These are phyloP conservation scores for Aspergillus panamensis DNA, from an alignment of 495 filamentous ascomycete genomes.

Conservation along the genomic window DNA sequence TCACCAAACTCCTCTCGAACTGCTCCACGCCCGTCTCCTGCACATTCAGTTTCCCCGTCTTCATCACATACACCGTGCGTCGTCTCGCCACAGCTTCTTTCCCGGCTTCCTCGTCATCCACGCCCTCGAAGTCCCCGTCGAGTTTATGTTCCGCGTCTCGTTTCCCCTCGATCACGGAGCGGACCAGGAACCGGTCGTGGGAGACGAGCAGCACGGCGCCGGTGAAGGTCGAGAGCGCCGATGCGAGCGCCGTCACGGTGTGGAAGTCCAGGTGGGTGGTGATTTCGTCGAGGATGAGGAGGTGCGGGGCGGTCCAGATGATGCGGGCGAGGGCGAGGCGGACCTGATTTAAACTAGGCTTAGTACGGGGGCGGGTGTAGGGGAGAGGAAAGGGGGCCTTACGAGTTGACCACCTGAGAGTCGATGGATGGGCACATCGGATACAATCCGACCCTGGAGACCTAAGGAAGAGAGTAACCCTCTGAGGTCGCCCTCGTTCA, in stretches of 20 bases:
- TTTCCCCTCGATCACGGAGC: conserved; percentile 64
- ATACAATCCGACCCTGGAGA: conserved; percentile 60
- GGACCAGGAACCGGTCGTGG: conserved; percentile 74
- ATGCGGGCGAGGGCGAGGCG: conserved; percentile 67
- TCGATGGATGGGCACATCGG: conserved; percentile 63
- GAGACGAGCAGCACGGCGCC: conserved; percentile 71
- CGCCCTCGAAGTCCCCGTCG: conserved; percentile 50
- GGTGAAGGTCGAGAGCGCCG: conserved; percentile 60
- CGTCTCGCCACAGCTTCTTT: conserved; percentile 44
- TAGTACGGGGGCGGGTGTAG: neutral
- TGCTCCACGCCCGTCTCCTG: conserved; percentile 56
- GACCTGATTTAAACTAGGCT: conserved; percentile 40
- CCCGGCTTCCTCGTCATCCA: conserved; percentile 26
- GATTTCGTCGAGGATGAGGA: conserved; percentile 76
- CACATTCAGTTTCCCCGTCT: conserved; percentile 52
- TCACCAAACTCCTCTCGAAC: conserved; percentile 64
- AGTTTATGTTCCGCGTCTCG: conserved; percentile 37
- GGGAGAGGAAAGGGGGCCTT: conserved; percentile 10
- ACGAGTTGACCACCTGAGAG: conserved; percentile 73
- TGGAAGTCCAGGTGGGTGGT: conserved; percentile 84
- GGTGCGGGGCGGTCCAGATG: conserved; percentile 63
- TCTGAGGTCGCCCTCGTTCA: conserved; percentile 61
- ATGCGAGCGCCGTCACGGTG: conserved; percentile 65
- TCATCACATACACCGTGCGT: conserved; percentile 58
- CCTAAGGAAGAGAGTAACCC: conserved; percentile 61